Conservation (phyloP, 306 rosid genomes). For the Phaseolus lunatus region DNA sequence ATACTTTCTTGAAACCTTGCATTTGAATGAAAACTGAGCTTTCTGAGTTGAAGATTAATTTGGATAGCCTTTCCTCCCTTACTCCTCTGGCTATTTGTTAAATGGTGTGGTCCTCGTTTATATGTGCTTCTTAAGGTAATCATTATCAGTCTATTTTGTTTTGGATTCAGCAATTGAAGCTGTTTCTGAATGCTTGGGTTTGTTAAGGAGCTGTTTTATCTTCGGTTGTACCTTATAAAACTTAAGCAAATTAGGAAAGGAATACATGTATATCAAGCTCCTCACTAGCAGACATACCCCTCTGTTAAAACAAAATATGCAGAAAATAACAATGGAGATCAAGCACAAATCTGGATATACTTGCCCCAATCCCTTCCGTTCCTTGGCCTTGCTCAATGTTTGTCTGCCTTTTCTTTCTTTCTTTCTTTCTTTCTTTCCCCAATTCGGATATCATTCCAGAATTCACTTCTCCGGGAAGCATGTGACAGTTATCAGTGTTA, state of each 20-base stretch:
- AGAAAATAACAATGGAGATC: slow-evolving; percentile 1
- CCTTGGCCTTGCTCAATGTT: neutral
- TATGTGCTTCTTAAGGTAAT: neutral
- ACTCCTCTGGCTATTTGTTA: neutral
- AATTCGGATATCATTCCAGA: neutral
- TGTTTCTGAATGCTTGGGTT: too few species aligned
- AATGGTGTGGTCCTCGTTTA: neutral
- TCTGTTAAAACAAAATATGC: neutral
- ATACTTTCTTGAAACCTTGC: slow-evolving; percentile 17
- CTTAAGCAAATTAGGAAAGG: neutral
- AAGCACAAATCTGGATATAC: neutral
- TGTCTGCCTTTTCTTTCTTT: neutral
- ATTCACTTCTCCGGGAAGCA: slow-evolving; percentile 21
- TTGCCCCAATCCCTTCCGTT: neutral
- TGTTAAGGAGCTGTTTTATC: neutral
- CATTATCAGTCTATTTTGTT: neutral
- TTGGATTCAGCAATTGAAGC: neutral
- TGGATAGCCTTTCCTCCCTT: neutral
- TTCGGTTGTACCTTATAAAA: neutral
- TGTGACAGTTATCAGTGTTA: slow-evolving; percentile 7
- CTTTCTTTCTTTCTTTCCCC: neutral
- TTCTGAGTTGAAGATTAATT: slow-evolving; percentile 20
- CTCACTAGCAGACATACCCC: neutral
- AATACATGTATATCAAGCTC: slow-evolving; percentile 8
- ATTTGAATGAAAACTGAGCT: slow-evolving; percentile 1